A percentile compares a stretch with the other conserved stretches of the same genome.
Conservation (phyloP, 352 stramenopile genomes). For the Globisporangium lucens region DNA sequence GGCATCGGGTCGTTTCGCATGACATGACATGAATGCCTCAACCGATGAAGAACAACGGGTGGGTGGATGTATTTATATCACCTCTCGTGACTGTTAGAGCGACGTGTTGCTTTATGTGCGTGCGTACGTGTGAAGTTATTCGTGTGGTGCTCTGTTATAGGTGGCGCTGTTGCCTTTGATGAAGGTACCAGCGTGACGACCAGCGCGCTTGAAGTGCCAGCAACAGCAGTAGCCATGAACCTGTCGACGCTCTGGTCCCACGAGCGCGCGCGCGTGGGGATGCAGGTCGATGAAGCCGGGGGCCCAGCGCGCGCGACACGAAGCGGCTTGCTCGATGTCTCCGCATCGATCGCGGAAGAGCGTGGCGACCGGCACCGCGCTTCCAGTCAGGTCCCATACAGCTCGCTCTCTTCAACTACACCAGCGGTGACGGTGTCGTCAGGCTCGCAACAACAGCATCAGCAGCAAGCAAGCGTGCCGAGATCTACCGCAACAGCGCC, state of each 20-base stretch:
- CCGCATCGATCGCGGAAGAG: constrained; percentile 11
- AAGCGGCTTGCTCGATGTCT: constrained; percentile 1
- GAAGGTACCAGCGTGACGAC: background rate
- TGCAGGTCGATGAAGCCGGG: constrained; percentile 12
- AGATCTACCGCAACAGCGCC: background rate
- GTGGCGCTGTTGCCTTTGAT: background rate
- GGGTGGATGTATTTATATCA: background rate
- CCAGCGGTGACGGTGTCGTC: background rate
- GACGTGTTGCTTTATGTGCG: background rate
- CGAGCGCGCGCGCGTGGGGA: constrained; percentile 41
- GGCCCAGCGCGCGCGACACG: background rate
- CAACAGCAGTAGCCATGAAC: constrained; percentile 32
- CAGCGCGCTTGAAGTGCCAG: background rate
- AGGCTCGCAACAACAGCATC: constrained; percentile 12
- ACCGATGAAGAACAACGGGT: background rate
- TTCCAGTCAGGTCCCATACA: background rate
- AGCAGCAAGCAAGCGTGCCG: constrained; percentile 1
- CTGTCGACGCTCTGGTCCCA: constrained; percentile 47
- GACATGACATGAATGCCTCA: background rate
- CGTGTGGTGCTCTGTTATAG: background rate
- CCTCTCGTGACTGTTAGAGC: background rate
- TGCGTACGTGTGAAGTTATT: background rate
- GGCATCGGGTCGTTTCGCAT: background rate
- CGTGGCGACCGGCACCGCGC: background rate
- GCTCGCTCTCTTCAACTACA: background rate